Evolutionary conservation across 2,329 filamentous ascomycete species (phyloP).

Genomic region (Alternaria panax): DNA sequence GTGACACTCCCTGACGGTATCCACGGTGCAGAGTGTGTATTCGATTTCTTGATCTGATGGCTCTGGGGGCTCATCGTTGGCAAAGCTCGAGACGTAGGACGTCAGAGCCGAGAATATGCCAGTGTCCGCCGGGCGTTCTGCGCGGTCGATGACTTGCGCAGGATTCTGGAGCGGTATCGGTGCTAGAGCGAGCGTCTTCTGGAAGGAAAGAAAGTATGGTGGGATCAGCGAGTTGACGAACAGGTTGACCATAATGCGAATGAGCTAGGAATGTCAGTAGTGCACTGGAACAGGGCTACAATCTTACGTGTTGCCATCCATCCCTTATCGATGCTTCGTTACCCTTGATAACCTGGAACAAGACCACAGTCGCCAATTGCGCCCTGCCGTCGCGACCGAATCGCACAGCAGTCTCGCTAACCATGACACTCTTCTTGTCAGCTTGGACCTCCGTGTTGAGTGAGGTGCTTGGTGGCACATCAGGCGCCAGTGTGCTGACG

Average conservation of each 20-base stretch:
- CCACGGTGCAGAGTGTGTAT: constrained; percentile 91
- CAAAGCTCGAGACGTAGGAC: constrained; percentile 98
- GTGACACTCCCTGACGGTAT: constrained; percentile 90
- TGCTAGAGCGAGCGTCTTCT: constrained; percentile 73
- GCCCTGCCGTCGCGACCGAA: constrained; percentile 93
- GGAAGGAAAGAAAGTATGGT: constrained; percentile 73
- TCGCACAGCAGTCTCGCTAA: constrained; percentile 95
- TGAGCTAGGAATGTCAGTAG: constrained; percentile 68
- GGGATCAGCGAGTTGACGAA: constrained; percentile 95
- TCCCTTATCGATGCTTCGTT: constrained; percentile 79
- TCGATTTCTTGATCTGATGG: constrained; percentile 97
- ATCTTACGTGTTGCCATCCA: constrained; percentile 79
- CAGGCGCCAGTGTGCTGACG: constrained; percentile 86
- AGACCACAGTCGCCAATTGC: constrained; percentile 90
- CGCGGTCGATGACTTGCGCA: constrained; percentile 90
- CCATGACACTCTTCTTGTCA: constrained; percentile 93
- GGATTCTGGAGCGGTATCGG: constrained; percentile 89
- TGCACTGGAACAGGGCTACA: neutral
- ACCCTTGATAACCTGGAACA: constrained; percentile 89
- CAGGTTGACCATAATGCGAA: constrained; percentile 92
- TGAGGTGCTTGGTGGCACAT: constrained; percentile 77
- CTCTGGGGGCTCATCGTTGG: constrained; percentile 95
- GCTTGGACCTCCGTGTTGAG: constrained; percentile 96
- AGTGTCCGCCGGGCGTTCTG: constrained; percentile 76
- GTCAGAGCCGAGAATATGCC: constrained; percentile 94